Percentiles rank a stretch among this genome's conserved stretches.
phyloP scores from a whole-genome alignment of 352 stramenopile genomes.

The Phytophthora hybrid region DNA sequence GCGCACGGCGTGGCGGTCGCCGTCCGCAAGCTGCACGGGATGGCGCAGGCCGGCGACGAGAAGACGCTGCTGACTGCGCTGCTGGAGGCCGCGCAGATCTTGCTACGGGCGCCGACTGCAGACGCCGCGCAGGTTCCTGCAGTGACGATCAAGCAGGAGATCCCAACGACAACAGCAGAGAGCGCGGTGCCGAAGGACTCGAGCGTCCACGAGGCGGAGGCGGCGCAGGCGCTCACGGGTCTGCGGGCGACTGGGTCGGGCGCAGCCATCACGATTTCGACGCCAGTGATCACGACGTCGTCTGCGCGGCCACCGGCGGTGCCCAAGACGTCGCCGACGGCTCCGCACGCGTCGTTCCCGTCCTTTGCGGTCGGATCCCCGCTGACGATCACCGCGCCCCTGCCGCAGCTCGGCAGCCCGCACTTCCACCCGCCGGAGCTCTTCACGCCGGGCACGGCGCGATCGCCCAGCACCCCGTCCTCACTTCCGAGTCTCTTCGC shows the following conservation, averaged over 20 bases:
- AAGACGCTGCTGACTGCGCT: conserved; percentile 49
- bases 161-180: not conserved
- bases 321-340: conserved; percentile 33
- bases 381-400: conserved; percentile 59
- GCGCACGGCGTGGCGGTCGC: conserved; percentile 44
- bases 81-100: conserved; percentile 50
- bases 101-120: conserved; percentile 21
- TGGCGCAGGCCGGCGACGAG: conserved; percentile 29
- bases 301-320: conserved; percentile 33
- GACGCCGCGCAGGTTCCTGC: conserved; percentile 16
- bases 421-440: conserved; percentile 51
- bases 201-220: conserved; percentile 65
- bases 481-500: conserved; percentile 63
- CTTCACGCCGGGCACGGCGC: conserved; percentile 34
- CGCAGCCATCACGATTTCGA: conserved; percentile 4
- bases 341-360: conserved; percentile 40
- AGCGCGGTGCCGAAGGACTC: conserved; percentile 29
- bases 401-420: conserved; percentile 37
- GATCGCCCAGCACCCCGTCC: conserved; percentile 42
- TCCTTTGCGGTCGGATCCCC: conserved; percentile 45
- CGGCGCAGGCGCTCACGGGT: conserved; percentile 77
- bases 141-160: conserved; percentile 38
- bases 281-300: conserved; percentile 19
- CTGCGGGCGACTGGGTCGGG: conserved; percentile 46
- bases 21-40: conserved; percentile 51